These are phyloP conservation scores for Solanum chilense DNA, from an alignment of 257 asterid species.

Conservation along the genomic window DNA sequence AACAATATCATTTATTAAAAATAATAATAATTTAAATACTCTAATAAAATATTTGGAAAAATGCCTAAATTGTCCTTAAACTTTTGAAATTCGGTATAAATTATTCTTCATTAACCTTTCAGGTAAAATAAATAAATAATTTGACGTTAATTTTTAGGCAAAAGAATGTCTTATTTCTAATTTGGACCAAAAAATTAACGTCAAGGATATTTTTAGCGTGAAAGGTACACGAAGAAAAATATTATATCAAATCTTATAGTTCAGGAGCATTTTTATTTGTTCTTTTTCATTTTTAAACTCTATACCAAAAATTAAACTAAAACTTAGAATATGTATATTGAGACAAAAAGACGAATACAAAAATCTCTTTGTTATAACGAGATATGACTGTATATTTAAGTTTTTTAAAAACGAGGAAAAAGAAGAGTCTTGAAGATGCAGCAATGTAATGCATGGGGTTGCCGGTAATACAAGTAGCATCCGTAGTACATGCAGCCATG, in stretches of 20 bases:
- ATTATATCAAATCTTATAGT: neutral
- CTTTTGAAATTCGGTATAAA: neutral
- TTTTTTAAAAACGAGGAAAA: too few relatives aligned
- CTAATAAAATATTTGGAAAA: neutral
- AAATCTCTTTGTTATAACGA: neutral
- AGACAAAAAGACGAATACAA: too few relatives aligned
- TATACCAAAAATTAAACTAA: too few relatives aligned
- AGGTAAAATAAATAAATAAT: neutral
- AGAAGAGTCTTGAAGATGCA: neutral
- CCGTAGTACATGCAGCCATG: slow-evolving; percentile 4
- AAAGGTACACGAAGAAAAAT: too few relatives aligned
- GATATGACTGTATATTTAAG: neutral
- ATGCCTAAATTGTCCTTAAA: too few relatives aligned
- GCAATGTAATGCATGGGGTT: slow-evolving; percentile 3
- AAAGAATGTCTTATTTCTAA: too few relatives aligned
- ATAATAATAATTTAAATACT: neutral
- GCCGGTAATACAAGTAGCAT: slow-evolving; percentile 2
- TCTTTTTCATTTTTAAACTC: too few relatives aligned
- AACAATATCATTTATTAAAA: neutral
- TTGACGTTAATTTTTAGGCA: neutral
- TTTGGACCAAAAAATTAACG: too few relatives aligned
- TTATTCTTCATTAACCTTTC: too few relatives aligned
- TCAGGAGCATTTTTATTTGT: too few relatives aligned
- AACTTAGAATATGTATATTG: too few relatives aligned
- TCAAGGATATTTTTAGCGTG: neutral